Evolutionary conservation across 805 yeast genomes (phyloP), one percentile per base, ranked within the genome.

Genomic region (Monosporozyma servazzii): DNA sequence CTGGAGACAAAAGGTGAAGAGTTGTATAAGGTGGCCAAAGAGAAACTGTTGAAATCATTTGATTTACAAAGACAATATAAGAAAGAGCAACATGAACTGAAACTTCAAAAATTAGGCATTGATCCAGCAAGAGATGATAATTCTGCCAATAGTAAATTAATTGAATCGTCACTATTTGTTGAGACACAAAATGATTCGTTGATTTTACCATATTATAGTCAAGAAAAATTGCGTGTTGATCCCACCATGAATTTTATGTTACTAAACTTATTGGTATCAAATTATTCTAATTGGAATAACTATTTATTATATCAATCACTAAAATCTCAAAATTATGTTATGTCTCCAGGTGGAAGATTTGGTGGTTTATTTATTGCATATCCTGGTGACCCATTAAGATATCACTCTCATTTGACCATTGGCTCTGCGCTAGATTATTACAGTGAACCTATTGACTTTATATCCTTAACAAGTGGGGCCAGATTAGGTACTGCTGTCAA

Each of bases 361-460:
- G 99, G 99, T 2, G 95, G 96, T 5, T 81, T 81, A 50, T 89
- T 80, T 60, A 78, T 93, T 52, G 89, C 90, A 1, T 91, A 91
- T 57, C 98, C 97, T 0, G 98, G 97, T 1, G 99, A 91, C 64
- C 96, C 98, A 7, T 71, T 91, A 50, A 68, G 93, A 46, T 93
- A 80, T 61, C 99, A 91, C 68, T 86, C 97, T 2, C 96, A 91
- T 66, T 73, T 82, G 56, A 82, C 87, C 5, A 85, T 87, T 2
- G 60, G 57, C 29, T 77, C 78, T 47, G 73, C 81, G 0, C 56
- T 73, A 13, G 69, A 66, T 25, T 71, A 73, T 18, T 69, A 66
- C 37, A 71, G 76, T 56, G 75, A 76, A 36, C 77, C 80, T 47
- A 76, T 77, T 54, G 77, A 77, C 2, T 60, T 88, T 40, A 60